phyloP scores from a whole-genome alignment of 2,329 filamentous ascomycete species.

The Aureobasidium vineae region DNA sequence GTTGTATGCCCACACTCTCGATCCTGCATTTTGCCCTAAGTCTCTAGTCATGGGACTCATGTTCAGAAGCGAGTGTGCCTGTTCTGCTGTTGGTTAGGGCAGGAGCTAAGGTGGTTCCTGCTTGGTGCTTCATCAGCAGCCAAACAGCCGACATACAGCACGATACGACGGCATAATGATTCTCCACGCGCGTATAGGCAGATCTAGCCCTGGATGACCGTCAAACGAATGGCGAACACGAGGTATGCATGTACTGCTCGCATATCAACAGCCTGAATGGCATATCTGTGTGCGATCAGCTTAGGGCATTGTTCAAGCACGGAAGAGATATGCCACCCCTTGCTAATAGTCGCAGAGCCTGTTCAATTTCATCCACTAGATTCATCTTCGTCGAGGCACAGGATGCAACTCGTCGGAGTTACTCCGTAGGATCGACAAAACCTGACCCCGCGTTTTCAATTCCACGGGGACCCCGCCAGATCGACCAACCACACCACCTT shows the following conservation, averaged over 20 bases:
- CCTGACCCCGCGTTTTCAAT: constrained; percentile 6
- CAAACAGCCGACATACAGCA: not conserved
- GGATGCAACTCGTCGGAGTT: not conserved
- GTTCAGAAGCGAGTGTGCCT: not conserved
- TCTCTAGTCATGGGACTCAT: not conserved
- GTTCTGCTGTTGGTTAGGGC: not conserved
- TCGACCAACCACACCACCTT: constrained; percentile 2
- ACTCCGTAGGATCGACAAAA: not conserved
- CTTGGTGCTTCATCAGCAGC: not conserved
- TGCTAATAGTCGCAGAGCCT: not conserved
- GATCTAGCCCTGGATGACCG: not conserved
- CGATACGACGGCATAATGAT: not conserved
- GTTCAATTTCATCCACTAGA: not conserved
- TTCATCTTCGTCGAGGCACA: too few species aligned
- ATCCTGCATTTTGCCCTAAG: not conserved
- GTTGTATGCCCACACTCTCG: not conserved
- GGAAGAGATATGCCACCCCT: not conserved
- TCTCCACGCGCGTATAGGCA: not conserved
- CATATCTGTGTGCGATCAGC: too few species aligned
- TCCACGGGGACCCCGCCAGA: not conserved
- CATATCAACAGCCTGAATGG: not conserved
- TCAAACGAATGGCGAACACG: not conserved
- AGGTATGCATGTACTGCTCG: not conserved
- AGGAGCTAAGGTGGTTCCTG: not conserved
- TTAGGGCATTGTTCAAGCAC: not conserved